These are phyloP conservation scores for Lithohypha guttulata DNA, from an alignment of 2,329 filamentous ascomycete species.

Conservation along the genomic window DNA sequence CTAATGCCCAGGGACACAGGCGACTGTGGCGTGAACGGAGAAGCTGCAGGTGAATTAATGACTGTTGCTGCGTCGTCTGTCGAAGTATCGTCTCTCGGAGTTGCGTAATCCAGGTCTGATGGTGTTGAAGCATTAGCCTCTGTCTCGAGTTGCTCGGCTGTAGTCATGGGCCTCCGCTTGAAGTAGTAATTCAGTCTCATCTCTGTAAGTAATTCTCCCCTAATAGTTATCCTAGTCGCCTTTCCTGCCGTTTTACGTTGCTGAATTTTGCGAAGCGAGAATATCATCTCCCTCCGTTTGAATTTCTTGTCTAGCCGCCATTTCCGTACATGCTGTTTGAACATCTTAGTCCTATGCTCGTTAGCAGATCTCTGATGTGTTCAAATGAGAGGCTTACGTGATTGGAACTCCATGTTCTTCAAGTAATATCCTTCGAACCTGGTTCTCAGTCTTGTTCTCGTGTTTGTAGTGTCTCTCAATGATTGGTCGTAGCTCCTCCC, in stretches of 20 bases:
- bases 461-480: slow-evolving; percentile 4
- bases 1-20: background rate
- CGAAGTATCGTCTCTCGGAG: background rate
- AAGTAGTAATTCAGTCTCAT: background rate
- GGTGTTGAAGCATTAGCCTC: background rate
- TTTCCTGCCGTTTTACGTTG: background rate
- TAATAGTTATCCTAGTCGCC: background rate
- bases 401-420: background rate
- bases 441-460: background rate
- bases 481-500: background rate
- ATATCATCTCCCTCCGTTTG: slow-evolving; percentile 2
- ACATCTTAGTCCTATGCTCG: background rate
- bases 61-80: background rate
- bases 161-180: background rate
- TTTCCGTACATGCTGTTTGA: slow-evolving; percentile 1
- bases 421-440: background rate
- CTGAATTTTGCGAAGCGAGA: background rate
- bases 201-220: background rate
- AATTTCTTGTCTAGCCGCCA: slow-evolving; percentile 5
- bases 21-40: background rate
- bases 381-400: background rate
- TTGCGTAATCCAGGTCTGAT: background rate
- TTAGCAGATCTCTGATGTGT: background rate
- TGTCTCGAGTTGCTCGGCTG: background rate
- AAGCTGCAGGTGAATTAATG: background rate